Conservation (phyloP, 78 protist genomes). For the Guillardia theta region DNA sequence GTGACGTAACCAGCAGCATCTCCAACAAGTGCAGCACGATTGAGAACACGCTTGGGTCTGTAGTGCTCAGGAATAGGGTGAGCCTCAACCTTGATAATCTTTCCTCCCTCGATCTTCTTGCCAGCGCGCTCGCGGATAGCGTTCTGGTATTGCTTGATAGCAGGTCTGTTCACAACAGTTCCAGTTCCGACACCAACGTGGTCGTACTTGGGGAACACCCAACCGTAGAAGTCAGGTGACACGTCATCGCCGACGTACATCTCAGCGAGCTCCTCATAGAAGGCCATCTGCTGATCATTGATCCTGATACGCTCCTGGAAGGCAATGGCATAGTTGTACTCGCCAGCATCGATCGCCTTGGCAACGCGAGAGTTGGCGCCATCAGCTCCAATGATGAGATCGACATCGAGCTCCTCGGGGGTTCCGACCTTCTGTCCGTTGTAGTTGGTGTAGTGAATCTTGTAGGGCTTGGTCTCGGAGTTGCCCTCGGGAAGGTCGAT, state of each 20-base stretch:
- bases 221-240: conserved; percentile 59
- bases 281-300: conserved; percentile 42
- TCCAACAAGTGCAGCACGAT: conserved; percentile 54
- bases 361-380: conserved; percentile 60
- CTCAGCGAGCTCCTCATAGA: conserved; percentile 51
- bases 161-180: conserved; percentile 55
- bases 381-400: conserved; percentile 50
- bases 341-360: conserved; percentile 59
- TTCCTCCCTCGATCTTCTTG: conserved; percentile 22
- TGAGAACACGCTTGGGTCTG: conserved; percentile 55
- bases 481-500: conserved; percentile 12
- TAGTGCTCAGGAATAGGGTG: conserved; percentile 59
- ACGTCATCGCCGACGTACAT: conserved; percentile 45
- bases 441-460: conserved; percentile 29
- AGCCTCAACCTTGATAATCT: conserved; percentile 59
- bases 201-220: conserved; percentile 66
- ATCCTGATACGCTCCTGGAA: conserved; percentile 61
- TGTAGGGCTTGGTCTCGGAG: conserved; percentile 4
- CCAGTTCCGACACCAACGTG: conserved; percentile 62
- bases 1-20: conserved; percentile 63
- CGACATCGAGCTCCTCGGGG: conserved; percentile 24
- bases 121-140: conserved; percentile 49
- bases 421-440: background rate
- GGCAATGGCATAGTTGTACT: conserved; percentile 57
- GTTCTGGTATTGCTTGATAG: conserved; percentile 43